These are phyloP conservation scores for Colletotrichum sp. DNA, from an alignment of 2,329 filamentous ascomycete species.

Conservation along the genomic window DNA sequence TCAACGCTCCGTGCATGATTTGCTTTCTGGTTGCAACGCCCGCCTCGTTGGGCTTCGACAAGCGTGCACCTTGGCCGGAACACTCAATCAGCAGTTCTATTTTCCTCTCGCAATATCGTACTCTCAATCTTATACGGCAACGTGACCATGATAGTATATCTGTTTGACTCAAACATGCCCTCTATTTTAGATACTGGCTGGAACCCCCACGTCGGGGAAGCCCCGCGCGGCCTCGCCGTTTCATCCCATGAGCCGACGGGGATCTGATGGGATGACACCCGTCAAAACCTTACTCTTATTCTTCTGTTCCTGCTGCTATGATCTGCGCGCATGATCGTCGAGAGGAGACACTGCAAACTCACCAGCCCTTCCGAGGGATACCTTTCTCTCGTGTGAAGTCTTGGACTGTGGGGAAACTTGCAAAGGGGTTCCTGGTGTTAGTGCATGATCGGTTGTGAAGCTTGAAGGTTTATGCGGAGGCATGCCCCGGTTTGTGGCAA, in stretches of 20 bases:
- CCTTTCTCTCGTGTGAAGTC: not conserved
- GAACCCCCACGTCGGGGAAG: not conserved
- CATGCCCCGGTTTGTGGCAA: not conserved
- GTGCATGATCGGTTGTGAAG: not conserved
- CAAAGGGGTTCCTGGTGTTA: not conserved
- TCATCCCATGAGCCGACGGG: not conserved
- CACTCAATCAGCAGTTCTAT: not conserved
- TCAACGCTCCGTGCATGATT: not conserved
- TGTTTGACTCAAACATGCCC: not conserved
- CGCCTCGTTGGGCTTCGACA: not conserved
- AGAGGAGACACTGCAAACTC: not conserved
- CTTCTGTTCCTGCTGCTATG: not conserved
- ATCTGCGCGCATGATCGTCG: not conserved
- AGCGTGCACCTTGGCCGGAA: not conserved
- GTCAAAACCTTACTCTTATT: not conserved
- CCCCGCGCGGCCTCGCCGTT: not conserved
- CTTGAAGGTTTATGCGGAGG: not conserved
- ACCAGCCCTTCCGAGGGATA: not conserved
- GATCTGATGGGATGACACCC: not conserved
- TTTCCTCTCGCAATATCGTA: not conserved
- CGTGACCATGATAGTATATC: not conserved
- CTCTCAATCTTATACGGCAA: not conserved
- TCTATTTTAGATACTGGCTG: not conserved
- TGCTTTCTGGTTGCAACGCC: not conserved
- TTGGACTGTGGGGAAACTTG: not conserved